Percentiles rank a stretch among this genome's conserved stretches.
phyloP scores from a whole-genome alignment of 1,139 yeast genomes.

The Taphrina communis region DNA sequence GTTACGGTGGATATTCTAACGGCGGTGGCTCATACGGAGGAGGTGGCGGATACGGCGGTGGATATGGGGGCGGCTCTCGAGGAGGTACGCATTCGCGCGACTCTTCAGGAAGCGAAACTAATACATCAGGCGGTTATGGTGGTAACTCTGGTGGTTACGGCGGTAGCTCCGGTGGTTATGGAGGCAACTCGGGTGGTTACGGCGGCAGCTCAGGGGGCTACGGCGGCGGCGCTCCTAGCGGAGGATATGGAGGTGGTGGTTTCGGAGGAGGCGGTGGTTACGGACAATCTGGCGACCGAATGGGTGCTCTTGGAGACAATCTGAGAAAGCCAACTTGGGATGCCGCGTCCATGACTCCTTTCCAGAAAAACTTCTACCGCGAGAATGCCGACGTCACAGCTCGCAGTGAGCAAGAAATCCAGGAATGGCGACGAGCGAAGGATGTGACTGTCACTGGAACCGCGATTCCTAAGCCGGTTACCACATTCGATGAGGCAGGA shows the following conservation, averaged over 20 bases:
- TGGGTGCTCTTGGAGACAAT: conserved; percentile 62
- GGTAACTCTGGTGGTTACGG: conserved; percentile 46
- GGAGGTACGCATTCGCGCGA: conserved; percentile 12
- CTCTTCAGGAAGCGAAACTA: neutral
- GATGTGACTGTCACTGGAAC: conserved; percentile 85
- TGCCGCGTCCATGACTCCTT: conserved; percentile 74
- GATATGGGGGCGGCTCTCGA: conserved; percentile 25
- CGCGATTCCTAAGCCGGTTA: conserved; percentile 93
- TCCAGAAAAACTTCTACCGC: conserved; percentile 91
- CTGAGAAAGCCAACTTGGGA: conserved; percentile 77
- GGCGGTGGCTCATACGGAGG: conserved; percentile 45
- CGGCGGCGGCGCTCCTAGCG: conserved; percentile 34
- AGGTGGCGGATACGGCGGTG: conserved; percentile 40
- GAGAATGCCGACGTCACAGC: conserved; percentile 80
- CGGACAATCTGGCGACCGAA: conserved; percentile 55
- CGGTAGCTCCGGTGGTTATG: conserved; percentile 50
- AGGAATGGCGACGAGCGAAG: conserved; percentile 74
- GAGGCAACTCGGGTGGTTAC: conserved; percentile 49
- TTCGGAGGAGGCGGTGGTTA: conserved; percentile 51
- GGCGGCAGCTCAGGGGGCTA: conserved; percentile 46
- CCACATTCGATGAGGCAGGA: conserved; percentile 73
- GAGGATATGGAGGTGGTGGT: conserved; percentile 43
- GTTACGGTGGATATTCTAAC: conserved; percentile 40
- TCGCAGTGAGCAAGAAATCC: conserved; percentile 75
- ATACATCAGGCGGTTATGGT: neutral